A percentile compares a stretch with the other conserved stretches of the same genome.
These are phyloP conservation scores for Ammopiptanthus mongolicus DNA, from an alignment of 306 rosid species.

Conservation along the genomic window DNA sequence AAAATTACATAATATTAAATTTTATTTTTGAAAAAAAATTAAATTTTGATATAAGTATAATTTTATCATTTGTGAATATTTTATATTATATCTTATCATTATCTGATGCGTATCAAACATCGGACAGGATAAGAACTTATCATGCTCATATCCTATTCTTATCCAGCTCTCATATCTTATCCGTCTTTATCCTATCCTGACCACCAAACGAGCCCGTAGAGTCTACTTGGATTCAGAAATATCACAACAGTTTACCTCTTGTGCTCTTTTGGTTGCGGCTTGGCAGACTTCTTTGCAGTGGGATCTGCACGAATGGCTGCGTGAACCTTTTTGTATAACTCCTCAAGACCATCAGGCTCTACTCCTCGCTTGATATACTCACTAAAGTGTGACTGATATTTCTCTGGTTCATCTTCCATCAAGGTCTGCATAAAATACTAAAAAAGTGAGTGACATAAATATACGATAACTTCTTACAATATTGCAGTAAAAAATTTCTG, in stretches of 20 bases:
- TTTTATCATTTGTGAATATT: too few species aligned
- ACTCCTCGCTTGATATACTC: conserved; percentile 63
- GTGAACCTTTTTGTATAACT: conserved; percentile 72
- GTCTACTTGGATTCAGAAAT: neutral
- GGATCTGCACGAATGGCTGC: conserved; percentile 84
- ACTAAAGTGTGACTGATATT: conserved; percentile 69
- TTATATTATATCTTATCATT: too few species aligned
- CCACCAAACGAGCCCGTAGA: too few species aligned
- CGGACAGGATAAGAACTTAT: too few species aligned
- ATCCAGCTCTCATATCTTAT: too few species aligned
- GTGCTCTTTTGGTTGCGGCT: conserved; percentile 58
- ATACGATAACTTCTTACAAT: neutral
- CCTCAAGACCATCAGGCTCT: conserved; percentile 59
- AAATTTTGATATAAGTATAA: too few species aligned
- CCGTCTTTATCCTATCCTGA: too few species aligned
- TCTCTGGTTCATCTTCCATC: conserved; percentile 81
- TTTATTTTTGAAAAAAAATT: too few species aligned
- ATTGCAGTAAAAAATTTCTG: too few species aligned
- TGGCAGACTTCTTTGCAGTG: conserved; percentile 34
- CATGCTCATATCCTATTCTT: too few species aligned
- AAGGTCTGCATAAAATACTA: conserved; percentile 33
- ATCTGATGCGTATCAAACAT: too few species aligned
- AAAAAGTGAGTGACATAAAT: neutral
- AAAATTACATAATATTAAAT: too few species aligned
- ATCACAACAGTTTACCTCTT: conserved; percentile 43